Conservation (phyloP, 2,329 filamentous ascomycete species). For the Thelonectria rubi region DNA sequence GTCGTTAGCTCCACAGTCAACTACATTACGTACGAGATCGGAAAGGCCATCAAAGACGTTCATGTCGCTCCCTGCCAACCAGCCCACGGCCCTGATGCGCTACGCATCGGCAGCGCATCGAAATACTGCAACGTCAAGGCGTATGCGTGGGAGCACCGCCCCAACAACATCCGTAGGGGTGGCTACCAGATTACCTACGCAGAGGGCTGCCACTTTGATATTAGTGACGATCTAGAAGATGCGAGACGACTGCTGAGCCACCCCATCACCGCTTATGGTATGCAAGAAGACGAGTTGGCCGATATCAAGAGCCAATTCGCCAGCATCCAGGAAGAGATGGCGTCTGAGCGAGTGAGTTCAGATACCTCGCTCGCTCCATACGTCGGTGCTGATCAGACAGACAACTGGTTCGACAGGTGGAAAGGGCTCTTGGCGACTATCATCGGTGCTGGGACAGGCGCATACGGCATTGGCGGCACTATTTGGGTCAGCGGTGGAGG, state of each 20-base stretch:
- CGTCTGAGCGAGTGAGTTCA: slow-evolving; percentile 3
- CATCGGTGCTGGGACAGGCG: slow-evolving; percentile 8
- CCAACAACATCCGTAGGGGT: background rate
- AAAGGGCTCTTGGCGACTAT: slow-evolving; percentile 5
- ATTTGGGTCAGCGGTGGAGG: slow-evolving; percentile 3
- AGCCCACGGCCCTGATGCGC: background rate
- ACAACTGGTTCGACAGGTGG: background rate
- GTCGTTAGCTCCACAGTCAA: slow-evolving; percentile 11
- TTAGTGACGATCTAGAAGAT: slow-evolving; percentile 4
- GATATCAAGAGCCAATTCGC: background rate
- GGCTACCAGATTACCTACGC: background rate
- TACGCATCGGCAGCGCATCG: slow-evolving; percentile 11
- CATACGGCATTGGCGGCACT: background rate
- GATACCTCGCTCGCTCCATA: background rate
- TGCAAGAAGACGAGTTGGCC: background rate
- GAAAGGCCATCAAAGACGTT: background rate
- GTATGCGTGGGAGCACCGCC: slow-evolving; percentile 8
- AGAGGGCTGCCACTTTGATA: slow-evolving; percentile 13
- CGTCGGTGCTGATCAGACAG: slow-evolving; percentile 9
- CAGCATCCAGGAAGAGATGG: background rate
- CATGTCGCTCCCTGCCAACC: background rate
- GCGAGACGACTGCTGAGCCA: background rate
- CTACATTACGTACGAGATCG: slow-evolving; percentile 6
- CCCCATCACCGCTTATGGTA: background rate
- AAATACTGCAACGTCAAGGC: slow-evolving; percentile 11